phyloP scores from a whole-genome alignment of 257 asterid species.

The Fraxinus pennsylvanica region DNA sequence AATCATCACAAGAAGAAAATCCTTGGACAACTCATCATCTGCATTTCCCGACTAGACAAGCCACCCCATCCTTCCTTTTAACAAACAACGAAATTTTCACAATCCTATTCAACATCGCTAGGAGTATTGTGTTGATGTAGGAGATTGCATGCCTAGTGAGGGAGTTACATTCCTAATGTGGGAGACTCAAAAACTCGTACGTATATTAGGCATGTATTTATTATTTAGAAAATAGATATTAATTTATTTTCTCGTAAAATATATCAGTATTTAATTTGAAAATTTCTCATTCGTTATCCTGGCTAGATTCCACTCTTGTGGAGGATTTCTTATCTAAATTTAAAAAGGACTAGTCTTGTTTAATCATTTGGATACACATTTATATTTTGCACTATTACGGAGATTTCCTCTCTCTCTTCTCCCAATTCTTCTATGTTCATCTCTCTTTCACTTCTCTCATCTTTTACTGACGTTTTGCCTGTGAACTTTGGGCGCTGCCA shows the following conservation, averaged over 20 bases:
- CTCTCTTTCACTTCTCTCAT: neutral
- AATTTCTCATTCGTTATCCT: neutral
- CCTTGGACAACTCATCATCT: neutral
- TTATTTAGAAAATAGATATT: neutral
- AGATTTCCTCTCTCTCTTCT: neutral
- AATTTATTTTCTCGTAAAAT: neutral
- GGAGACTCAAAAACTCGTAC: neutral
- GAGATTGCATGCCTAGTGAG: constrained; percentile 1
- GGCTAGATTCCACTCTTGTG: neutral
- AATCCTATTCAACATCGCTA: neutral
- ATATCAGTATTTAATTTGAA: neutral
- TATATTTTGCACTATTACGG: neutral
- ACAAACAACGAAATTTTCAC: neutral
- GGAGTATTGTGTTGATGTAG: neutral
- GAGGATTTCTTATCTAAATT: neutral
- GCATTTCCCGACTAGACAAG: neutral
- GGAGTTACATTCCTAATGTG: neutral
- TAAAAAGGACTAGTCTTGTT: neutral
- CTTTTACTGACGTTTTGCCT: neutral
- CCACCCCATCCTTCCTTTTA: neutral
- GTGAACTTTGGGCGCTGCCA: neutral
- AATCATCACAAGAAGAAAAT: neutral
- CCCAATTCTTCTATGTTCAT: neutral
- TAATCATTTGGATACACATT: neutral
- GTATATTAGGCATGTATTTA: neutral